Evolutionary conservation across 2,329 filamentous ascomycete genomes (phyloP).

Genomic region (Chrysoporthe deuterocubensis): DNA sequence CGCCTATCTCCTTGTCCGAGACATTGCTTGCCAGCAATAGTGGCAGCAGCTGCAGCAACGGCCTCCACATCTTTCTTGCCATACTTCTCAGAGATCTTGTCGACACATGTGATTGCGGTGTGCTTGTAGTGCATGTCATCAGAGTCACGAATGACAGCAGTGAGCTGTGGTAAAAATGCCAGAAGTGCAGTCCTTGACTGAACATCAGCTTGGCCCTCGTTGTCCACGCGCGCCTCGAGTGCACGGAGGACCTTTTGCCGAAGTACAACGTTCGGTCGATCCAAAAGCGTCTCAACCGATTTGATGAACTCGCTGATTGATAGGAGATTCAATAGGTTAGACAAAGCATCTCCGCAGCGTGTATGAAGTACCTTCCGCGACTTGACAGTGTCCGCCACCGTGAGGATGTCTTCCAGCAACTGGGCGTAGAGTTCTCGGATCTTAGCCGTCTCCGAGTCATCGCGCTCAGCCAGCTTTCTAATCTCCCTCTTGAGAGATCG

Average conservation of each 20-base stretch:
- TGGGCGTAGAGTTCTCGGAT: conserved; percentile 71
- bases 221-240: conserved; percentile 77
- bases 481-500: conserved; percentile 61
- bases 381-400: conserved; percentile 68
- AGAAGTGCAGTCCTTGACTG: conserved; percentile 73
- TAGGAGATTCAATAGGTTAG: conserved; percentile 80
- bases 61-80: conserved; percentile 86
- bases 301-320: conserved; percentile 89
- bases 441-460: conserved; percentile 69
- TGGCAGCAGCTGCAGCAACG: conserved; percentile 74
- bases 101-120: conserved; percentile 85
- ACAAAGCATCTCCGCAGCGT: conserved; percentile 71
- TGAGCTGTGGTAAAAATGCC: conserved; percentile 78
- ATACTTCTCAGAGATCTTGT: conserved; percentile 92
- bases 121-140: conserved; percentile 77
- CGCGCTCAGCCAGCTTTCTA: conserved; percentile 58
- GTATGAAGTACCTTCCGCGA: conserved; percentile 57
- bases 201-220: conserved; percentile 70
- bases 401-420: conserved; percentile 67
- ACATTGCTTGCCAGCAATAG: conserved; percentile 76
- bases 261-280: conserved; percentile 73
- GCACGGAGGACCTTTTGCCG: conserved; percentile 81
- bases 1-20: conserved; percentile 74
- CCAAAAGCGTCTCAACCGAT: conserved; percentile 80
- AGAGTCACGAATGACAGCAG: conserved; percentile 74